These are phyloP conservation scores for Nannizziopsis barbatae DNA, from an alignment of 2,329 filamentous ascomycete genomes.

Conservation along the genomic window DNA sequence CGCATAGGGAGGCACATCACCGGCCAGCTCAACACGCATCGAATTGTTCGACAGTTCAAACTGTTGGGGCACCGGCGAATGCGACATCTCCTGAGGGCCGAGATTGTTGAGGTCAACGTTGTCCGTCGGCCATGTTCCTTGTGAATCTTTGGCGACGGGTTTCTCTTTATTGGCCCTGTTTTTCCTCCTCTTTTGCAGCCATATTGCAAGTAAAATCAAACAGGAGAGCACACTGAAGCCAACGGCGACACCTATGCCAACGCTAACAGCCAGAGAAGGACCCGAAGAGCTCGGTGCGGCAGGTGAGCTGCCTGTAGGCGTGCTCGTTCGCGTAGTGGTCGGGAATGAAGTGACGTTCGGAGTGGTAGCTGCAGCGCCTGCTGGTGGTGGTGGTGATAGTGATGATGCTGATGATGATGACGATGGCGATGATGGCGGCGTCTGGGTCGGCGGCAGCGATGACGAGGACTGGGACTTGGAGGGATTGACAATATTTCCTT, in stretches of 20 bases:
- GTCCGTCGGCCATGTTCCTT: not conserved
- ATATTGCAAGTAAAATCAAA: constrained; percentile 3
- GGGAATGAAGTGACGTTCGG: constrained; percentile 2
- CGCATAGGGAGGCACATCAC: constrained; percentile 2
- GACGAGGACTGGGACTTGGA: not conserved
- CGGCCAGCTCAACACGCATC: constrained; percentile 2
- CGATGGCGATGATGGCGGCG: not conserved
- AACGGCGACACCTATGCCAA: constrained; percentile 11
- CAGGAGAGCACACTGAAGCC: constrained; percentile 8
- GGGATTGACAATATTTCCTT: constrained; percentile 6
- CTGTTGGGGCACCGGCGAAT: constrained; percentile 4
- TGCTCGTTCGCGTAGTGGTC: not conserved
- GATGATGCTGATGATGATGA: too few relatives aligned
- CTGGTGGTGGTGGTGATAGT: too few relatives aligned
- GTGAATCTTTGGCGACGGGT: not conserved
- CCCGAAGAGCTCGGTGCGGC: not conserved
- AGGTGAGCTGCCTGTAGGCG: not conserved
- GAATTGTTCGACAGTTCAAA: constrained; percentile 5
- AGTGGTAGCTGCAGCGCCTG: not conserved
- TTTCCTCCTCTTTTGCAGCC: not conserved
- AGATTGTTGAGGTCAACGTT: not conserved
- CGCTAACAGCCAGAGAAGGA: constrained; percentile 2
- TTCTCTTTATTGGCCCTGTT: not conserved
- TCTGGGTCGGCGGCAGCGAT: not conserved
- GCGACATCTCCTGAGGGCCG: constrained; percentile 4